phyloP scores from a whole-genome alignment of 169 alveolate species.

The Cytauxzoon felis region DNA sequence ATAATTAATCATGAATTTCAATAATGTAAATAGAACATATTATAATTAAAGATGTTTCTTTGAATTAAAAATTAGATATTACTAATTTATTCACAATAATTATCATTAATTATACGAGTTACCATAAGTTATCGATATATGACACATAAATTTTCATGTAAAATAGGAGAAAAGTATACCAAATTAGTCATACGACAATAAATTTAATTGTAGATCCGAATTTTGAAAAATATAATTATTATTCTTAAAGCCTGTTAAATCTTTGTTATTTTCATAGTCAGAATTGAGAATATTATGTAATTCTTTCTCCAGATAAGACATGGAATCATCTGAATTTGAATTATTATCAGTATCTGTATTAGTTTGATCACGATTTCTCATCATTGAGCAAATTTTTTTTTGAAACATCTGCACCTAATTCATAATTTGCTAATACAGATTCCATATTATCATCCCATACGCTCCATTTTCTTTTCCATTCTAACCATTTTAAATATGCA shows the following conservation, averaged over 20 bases:
- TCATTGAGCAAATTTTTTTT: constrained; percentile 4
- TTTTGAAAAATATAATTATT: not conserved
- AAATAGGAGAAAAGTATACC: too few species aligned
- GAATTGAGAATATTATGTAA: not conserved
- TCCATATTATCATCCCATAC: constrained; percentile 59
- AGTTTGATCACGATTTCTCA: not conserved
- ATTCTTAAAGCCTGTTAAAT: not conserved
- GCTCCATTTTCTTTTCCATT: constrained; percentile 72
- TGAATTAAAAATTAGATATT: too few species aligned
- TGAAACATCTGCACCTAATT: not conserved
- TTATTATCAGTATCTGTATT: not conserved
- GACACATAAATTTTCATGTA: too few species aligned
- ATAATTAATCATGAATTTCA: too few species aligned
- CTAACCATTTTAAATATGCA: constrained; percentile 67
- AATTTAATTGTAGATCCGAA: not conserved
- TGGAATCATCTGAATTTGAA: not conserved
- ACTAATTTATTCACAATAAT: too few species aligned
- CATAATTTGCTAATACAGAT: constrained; percentile 20
- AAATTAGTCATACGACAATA: not conserved
- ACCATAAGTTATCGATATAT: too few species aligned
- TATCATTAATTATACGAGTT: too few species aligned
- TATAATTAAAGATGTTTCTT: too few species aligned
- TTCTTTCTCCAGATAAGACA: constrained; percentile 9
- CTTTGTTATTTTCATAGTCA: not conserved
- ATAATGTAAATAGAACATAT: too few species aligned